Base-by-base conservation (phyloP, 2,329 filamentous ascomycete species). In the Chrysoporthe puriensis region DNA sequence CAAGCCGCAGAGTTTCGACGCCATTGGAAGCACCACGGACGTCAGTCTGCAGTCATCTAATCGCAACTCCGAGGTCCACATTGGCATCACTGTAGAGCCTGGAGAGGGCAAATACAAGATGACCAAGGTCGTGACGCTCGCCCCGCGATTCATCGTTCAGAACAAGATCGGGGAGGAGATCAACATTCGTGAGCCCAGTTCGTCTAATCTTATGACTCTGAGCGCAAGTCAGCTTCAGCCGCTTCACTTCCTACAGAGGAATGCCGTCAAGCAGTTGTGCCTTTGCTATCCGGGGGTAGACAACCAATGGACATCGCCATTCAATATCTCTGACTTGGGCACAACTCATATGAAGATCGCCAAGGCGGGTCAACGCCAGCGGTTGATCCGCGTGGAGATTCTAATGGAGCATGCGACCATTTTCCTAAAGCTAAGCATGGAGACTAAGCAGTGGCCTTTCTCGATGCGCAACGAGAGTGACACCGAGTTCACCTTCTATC, bases 381-480 rank as follows among this genome's bases (percentile, higher is more conserved):
- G 90, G 71, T 86, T 99, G 11, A 88, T 98, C 60, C 89, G 95
- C 62, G 86, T 96, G 14, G 96, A 99, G 76, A 88, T 97, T 56
- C 83, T 99, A 58, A 90, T 97, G 86, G 96, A 99, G 77, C 89
- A 92, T 70, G 93, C 95, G 0, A 98, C 95, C 1, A 91, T 99
- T 52, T 99, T 98, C 83, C 79, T 98, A 44, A 93, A 97, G 74
- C 86, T 99, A 68, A 96, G 90, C 75, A 84, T 95, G 72, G 96
- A 99, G 80, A 94, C 88, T 6, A 96, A 96, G 78, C 93, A 97
- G 76, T 99, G 96, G 96, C 96, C 96, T 0, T 99, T 96, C 80
- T 97, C 94, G 0, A 97, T 99, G 90, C 91, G 96, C 71, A 99
- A 99, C 76, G 96, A 98, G 81, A 98, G 95, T 75, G 95, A 98